Base-by-base conservation (phyloP, 139 green algal species). In the Diplosphaera chodatii region DNA sequence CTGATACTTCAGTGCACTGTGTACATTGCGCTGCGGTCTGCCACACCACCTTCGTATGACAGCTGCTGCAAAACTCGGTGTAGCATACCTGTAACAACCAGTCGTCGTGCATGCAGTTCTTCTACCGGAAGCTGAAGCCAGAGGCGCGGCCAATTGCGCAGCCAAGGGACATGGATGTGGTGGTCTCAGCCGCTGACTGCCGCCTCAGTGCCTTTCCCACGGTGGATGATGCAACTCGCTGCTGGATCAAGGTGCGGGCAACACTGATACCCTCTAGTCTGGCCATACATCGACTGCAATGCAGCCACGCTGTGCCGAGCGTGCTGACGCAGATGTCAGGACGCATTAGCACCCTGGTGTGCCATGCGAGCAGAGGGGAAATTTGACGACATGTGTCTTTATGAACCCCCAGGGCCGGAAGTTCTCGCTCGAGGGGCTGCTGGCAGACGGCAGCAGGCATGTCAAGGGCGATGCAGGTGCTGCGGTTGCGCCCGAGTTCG, bases 231-330 rank as follows among this genome's bases (percentile, higher is more conserved):
- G 84, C 84, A 1, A 84, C 80, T 2, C 73, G 79, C 28, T 86
- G 82, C 32, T 91, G 86, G 86, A 84, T 91, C 63, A 91, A 91
- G 78, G 48, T 59, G 37, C 37, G 6, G n/a, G n/a, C n/a, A n/a
- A n/a, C n/a, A n/a, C n/a, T n/a, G n/a, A n/a, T n/a, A n/a, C n/a
- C n/a, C 37, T 48, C 37, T 48, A 48, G 8, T 48, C 37, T 48
- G 37, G n/a, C n/a, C n/a, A n/a, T n/a, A n/a, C n/a, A n/a, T n/a
- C n/a, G n/a, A n/a, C n/a, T n/a, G n/a, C n/a, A n/a, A n/a, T n/a
- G n/a, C n/a, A n/a, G n/a, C n/a, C n/a, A n/a, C n/a, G n/a, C n/a
- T n/a, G n/a, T n/a, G n/a, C n/a, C n/a, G n/a, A n/a, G n/a, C n/a
- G n/a, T n/a, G n/a, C n/a, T n/a, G n/a, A n/a, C n/a, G n/a, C n/a